Base-by-base conservation (phyloP, 371 early-diverging fungal genomes). In the Rhizopus arrhizus region DNA sequence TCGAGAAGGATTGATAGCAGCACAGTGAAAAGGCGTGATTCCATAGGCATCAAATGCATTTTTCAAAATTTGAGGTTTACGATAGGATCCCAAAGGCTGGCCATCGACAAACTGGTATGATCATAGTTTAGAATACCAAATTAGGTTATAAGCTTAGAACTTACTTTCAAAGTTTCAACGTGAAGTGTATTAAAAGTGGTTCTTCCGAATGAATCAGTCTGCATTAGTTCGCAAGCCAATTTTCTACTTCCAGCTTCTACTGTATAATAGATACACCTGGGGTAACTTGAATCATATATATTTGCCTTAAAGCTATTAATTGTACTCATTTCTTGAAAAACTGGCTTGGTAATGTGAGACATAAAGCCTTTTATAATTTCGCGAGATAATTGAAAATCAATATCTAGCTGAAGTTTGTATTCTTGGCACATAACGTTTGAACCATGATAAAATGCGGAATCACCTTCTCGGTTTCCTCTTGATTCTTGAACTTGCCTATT, bases 401-500 rank as follows among this genome's bases (percentile, higher is more conserved):
- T 34, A 12, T 48, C 29, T 1, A 8, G 4, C 8, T 48, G 48
- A 29, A 47, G n/a, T 34, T 33, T 47, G 8, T 13, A 4, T 12
- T 22, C 34, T n/a, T 51, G 34, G 12, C 29, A 35, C 22, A 40
- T 10, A 33, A 46, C 28, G 12, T 34, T 15, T 2, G 47, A 13
- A 3, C n/a, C 9, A 4, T 65, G 56, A 41, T 76, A 82, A 49
- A 86, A 83, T 0, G 81, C 82, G 15, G 74, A 70, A 56, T 85
- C 74, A 31, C 88, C 88, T 53, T 82, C 75, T 5, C 85, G 68
- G 46, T 87, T 87, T 41, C 88, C 88, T 64, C 88, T 82, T 2
- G 85, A 81, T 42, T 84, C 82, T 58, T 85, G 81, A 3, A 87
- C 87, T 45, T 69, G 54, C 60, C 80, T 83, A 57, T 35, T 58